A percentile compares a stretch with the other conserved stretches of the same genome.
phyloP scores from a whole-genome alignment of 768 basidiomycete species.

The Galerina marginata region DNA sequence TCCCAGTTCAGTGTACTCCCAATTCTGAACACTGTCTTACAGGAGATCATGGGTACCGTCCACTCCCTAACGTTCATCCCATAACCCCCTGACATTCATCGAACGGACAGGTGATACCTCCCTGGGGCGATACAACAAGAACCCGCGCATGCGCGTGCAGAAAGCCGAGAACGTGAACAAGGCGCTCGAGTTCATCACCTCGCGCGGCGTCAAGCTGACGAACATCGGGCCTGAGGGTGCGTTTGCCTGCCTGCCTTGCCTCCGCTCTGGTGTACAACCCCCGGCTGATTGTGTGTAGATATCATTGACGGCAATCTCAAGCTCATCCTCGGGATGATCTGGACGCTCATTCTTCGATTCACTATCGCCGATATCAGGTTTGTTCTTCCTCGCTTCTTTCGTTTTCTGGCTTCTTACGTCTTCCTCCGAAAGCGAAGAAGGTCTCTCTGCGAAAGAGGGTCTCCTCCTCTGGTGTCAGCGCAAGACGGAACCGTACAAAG shows the following conservation, averaged over 20 bases:
- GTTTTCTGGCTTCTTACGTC: constrained; percentile 12
- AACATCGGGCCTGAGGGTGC: constrained; percentile 97
- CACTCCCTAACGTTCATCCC: not conserved
- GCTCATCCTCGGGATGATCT: constrained; percentile 98
- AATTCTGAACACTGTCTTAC: not conserved
- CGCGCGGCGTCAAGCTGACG: constrained; percentile 92
- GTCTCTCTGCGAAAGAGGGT: constrained; percentile 97
- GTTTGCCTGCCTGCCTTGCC: not conserved
- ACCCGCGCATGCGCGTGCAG: constrained; percentile 90
- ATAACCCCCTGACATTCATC: not conserved
- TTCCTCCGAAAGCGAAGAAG: constrained; percentile 78
- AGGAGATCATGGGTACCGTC: constrained; percentile 94
- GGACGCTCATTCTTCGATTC: constrained; percentile 96
- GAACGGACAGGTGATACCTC: constrained; percentile 74
- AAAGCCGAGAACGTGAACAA: constrained; percentile 99
- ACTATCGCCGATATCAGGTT: constrained; percentile 98
- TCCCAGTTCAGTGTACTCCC: too few species aligned
- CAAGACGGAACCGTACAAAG: constrained; percentile 89
- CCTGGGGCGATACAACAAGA: constrained; percentile 93
- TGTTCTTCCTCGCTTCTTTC: not conserved
- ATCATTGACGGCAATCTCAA: constrained; percentile 99
- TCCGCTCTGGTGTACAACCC: constrained; percentile 10
- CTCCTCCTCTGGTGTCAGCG: constrained; percentile 98
- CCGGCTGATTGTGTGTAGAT: constrained; percentile 51
- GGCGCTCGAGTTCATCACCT: constrained; percentile 94